Base-by-base conservation (phyloP, 2,329 filamentous ascomycete species). In the Fusarium palustre region DNA sequence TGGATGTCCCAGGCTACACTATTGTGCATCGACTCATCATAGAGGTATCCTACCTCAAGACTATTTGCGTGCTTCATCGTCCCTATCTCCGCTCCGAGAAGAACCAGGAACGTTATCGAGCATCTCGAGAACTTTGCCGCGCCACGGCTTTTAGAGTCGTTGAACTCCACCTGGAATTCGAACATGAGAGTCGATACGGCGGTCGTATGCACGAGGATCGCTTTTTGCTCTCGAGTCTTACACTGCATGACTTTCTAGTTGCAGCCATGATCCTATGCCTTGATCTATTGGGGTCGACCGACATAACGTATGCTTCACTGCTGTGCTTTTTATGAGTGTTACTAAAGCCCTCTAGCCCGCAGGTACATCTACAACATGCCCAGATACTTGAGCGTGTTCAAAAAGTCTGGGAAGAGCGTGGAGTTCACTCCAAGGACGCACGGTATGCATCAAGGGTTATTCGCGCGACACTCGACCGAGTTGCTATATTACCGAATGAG, bases 241-340 rank as follows among this genome's bases (percentile, higher is more conserved):
- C 84, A 7, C 77, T 85, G 24, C 85, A 88, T 34, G 85, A 89
- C 67, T 89, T 88, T 63, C 76, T 89, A 28, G 81, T 89, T 20
- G 87, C 87, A 0, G 83, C 86, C 15, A 89, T 88, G 85, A 84
- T 89, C 41, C 71, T 89, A 8, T 89, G 85, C 59, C 75, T 89
- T 5, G 84, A 86, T 64, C 74, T 85, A 15, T 79, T 77, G 25
- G 81, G 83, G 64, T 79, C 79, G 20, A 67, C 71, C 30, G 76
- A 79, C 22, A 78, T 76, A 64, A 78, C 73, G 82, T 82, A 76
- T 46, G 18, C 16, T 20, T 15, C n/a, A 33, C 16, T 46, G 3
- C 31, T 11, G 9, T 22, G 30, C 13, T 43, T 20, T 31, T 2
- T 46, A 12, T 28, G 22, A 48, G 33, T 13, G 52, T 50, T 10